Evolutionary conservation across 805 yeast genomes (phyloP).

Genomic region (Wickerhamiella australiensis): DNA sequence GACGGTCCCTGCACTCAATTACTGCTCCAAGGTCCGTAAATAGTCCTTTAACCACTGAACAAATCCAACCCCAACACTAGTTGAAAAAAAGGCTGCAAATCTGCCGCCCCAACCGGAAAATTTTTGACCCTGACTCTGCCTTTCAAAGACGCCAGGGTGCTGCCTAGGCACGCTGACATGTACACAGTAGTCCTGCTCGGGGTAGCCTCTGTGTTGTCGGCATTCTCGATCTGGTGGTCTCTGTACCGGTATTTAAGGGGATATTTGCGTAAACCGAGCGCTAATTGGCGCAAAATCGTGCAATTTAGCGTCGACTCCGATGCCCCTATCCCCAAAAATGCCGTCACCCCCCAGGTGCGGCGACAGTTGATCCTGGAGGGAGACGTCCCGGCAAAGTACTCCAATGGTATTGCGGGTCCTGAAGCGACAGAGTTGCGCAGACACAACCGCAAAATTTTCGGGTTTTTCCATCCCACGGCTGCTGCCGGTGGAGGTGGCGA

Average conservation of each 20-base stretch:
- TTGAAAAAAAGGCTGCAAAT: too few relatives aligned
- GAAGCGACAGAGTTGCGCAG: slow-evolving; percentile 15
- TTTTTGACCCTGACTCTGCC: too few relatives aligned
- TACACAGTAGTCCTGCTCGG: slow-evolving; percentile 1
- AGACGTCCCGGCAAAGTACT: slow-evolving; percentile 26
- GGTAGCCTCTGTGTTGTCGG: slow-evolving; percentile 9
- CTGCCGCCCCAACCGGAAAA: too few relatives aligned
- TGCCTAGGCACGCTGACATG: background rate
- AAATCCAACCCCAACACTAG: too few relatives aligned
- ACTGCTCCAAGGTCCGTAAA: too few relatives aligned
- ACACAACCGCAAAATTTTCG: slow-evolving; percentile 41
- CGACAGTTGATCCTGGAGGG: slow-evolving; percentile 30
- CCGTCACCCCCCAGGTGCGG: slow-evolving; percentile 28
- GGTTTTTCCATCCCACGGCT: slow-evolving; percentile 92
- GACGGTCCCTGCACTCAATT: too few relatives aligned
- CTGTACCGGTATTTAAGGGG: slow-evolving; percentile 15
- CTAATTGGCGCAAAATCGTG: slow-evolving; percentile 18
- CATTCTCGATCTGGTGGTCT: slow-evolving; percentile 14
- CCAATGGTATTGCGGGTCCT: slow-evolving; percentile 15
- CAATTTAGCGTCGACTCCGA: slow-evolving; percentile 14
- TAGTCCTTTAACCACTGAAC: too few relatives aligned
- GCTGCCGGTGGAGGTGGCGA: slow-evolving; percentile 99
- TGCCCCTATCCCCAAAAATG: slow-evolving; percentile 20
- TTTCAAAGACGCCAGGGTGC: background rate
- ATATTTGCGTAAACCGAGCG: slow-evolving; percentile 18